phyloP scores from a whole-genome alignment of 352 stramenopile genomes.

The Phytopythium ostracodes region DNA sequence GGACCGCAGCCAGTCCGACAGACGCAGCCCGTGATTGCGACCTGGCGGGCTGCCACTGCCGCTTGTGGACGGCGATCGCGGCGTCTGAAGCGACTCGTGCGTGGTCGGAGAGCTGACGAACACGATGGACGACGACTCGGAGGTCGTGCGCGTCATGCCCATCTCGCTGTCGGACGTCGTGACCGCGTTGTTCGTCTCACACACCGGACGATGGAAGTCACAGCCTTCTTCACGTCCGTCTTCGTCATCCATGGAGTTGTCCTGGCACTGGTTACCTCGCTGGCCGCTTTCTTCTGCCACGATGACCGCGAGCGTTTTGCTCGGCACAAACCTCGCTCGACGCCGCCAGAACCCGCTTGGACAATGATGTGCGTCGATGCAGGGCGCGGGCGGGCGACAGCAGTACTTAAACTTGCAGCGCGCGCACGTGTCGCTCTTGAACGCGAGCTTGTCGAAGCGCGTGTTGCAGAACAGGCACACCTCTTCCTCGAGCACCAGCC shows the following conservation, averaged over 20 bases:
- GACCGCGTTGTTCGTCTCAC: background rate
- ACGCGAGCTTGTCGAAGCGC: constrained; percentile 57
- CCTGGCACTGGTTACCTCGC: background rate
- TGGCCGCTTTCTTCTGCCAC: background rate
- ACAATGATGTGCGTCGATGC: constrained; percentile 68
- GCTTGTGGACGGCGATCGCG: constrained; percentile 9
- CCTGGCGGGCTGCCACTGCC: background rate
- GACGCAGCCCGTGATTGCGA: background rate
- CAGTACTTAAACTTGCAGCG: constrained; percentile 62
- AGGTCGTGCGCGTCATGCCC: constrained; percentile 28
- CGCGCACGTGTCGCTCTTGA: constrained; percentile 45
- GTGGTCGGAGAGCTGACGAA: constrained; percentile 35
- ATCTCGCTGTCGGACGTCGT: background rate
- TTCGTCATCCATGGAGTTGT: constrained; percentile 3
- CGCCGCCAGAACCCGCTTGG: constrained; percentile 19
- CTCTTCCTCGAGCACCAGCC: constrained; percentile 65
- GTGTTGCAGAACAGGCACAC: constrained; percentile 80
- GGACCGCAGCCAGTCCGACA: constrained; percentile 2
- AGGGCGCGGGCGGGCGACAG: constrained; percentile 39
- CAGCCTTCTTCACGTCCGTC: no score
- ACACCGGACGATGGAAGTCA: no score
- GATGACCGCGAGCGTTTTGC: background rate
- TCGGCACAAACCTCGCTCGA: background rate
- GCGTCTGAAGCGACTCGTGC: constrained; percentile 20
- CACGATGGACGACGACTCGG: constrained; percentile 45